These are phyloP conservation scores for Passalora sequoiae DNA, from an alignment of 2,329 filamentous ascomycete species.

Conservation along the genomic window DNA sequence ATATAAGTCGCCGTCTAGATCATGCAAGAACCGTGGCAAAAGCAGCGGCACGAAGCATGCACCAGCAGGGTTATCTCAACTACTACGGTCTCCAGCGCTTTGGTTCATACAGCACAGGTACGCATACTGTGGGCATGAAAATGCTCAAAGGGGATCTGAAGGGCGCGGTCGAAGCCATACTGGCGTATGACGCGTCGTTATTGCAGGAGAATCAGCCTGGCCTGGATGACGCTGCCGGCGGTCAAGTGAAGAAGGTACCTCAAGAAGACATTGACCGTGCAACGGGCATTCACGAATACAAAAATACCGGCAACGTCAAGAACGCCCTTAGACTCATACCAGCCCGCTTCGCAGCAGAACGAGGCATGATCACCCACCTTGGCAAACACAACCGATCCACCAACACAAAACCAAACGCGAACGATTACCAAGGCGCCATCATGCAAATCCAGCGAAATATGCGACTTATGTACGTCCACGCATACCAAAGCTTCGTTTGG, in stretches of 20 bases:
- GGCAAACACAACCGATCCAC: conserved; percentile 40
- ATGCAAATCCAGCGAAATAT: conserved; percentile 74
- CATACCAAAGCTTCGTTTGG: conserved; percentile 93
- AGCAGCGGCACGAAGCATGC: conserved; percentile 61
- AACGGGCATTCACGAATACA: conserved; percentile 70
- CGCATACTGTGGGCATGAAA: conserved; percentile 76
- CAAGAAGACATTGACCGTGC: conserved; percentile 76
- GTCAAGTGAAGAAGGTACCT: conserved; percentile 45
- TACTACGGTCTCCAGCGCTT: conserved; percentile 98
- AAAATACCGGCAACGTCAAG: conserved; percentile 42
- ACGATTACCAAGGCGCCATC: conserved; percentile 77
- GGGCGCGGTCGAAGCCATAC: conserved; percentile 70
- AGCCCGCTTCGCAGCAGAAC: conserved; percentile 74
- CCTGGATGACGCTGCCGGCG: conserved; percentile 8
- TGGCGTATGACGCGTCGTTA: conserved; percentile 64
- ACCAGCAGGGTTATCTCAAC: conserved; percentile 81
- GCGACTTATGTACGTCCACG: conserved; percentile 91
- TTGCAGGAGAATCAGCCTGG: conserved; percentile 50
- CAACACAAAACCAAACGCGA: conserved; percentile 46
- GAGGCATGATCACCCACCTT: conserved; percentile 72
- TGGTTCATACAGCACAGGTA: conserved; percentile 79
- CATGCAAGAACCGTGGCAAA: conserved; percentile 50
- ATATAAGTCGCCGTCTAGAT: conserved; percentile 36
- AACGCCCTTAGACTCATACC: conserved; percentile 67
- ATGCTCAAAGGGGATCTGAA: conserved; percentile 79